Evolutionary conservation across 1,139 yeast species (phyloP).

Genomic region (Zygosaccharomyces sapae): DNA sequence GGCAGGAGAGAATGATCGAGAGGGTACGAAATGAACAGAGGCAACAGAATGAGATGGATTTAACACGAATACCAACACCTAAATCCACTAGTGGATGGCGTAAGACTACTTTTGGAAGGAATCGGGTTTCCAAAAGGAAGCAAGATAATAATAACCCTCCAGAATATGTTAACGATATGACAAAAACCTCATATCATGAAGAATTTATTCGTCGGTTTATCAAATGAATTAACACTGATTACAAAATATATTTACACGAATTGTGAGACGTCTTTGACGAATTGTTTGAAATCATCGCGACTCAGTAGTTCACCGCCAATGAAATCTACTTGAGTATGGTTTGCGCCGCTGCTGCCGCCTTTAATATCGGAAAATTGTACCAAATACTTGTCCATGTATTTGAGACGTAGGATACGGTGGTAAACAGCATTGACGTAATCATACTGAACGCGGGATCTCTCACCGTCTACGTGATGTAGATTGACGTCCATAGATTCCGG

Average conservation of each 20-base stretch:
- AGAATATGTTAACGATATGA: conserved; percentile 59
- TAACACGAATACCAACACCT: conserved; percentile 7
- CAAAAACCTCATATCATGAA: conserved; percentile 66
- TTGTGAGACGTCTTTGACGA: conserved; percentile 31
- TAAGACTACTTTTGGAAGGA: conserved; percentile 42
- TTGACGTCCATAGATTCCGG: conserved; percentile 24
- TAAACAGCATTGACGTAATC: conserved; percentile 43
- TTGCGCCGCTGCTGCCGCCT: conserved; percentile 56
- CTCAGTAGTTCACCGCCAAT: conserved; percentile 38
- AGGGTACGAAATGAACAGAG: conserved; percentile 36
- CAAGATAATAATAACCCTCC: conserved; percentile 24
- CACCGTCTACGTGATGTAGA: conserved; percentile 25
- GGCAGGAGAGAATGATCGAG: conserved; percentile 42
- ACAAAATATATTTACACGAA: conserved; percentile 16
- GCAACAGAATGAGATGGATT: conserved; percentile 19
- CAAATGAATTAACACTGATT: conserved; percentile 33
- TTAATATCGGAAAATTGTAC: conserved; percentile 50
- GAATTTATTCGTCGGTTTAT: conserved; percentile 66
- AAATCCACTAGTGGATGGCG: conserved; percentile 52
- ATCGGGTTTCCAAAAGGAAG: conserved; percentile 37
- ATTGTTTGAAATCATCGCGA: conserved; percentile 27
- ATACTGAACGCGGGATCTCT: conserved; percentile 38
- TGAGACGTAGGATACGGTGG: conserved; percentile 45
- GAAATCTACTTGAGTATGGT: conserved; percentile 46
- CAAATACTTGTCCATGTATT: conserved; percentile 38